phyloP scores from a whole-genome alignment of 2,329 filamentous ascomycete species.

The Trichothecium sympodiale region DNA sequence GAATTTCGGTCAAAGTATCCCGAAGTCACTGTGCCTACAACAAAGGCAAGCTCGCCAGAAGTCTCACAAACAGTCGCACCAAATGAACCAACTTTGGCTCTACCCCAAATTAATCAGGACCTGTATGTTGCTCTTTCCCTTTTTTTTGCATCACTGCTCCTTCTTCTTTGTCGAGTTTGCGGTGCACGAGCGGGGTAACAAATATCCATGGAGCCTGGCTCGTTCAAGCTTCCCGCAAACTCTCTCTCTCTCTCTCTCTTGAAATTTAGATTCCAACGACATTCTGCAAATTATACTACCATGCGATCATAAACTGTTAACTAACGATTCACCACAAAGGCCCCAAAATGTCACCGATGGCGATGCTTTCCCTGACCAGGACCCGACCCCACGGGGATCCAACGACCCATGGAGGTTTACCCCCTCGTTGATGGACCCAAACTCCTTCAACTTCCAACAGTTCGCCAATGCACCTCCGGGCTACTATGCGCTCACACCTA shows the following conservation, averaged over 20 bases:
- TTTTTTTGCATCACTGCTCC: background rate
- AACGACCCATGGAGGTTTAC: constrained; percentile 82
- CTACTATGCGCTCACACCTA: constrained; percentile 82
- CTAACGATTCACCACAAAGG: constrained; percentile 7
- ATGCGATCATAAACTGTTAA: background rate
- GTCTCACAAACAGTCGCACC: constrained; percentile 17
- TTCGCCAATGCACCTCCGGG: constrained; percentile 72
- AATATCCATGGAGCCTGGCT: background rate
- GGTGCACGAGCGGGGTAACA: background rate
- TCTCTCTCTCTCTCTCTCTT: background rate
- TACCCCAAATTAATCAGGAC: background rate
- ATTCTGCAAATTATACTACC: background rate
- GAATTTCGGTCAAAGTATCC: constrained; percentile 79
- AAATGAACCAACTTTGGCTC: constrained; percentile 13
- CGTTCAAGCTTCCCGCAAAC: background rate
- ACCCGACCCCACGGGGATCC: constrained; percentile 70
- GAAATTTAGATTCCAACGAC: constrained; percentile 4
- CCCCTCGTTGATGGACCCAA: constrained; percentile 77
- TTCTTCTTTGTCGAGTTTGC: background rate
- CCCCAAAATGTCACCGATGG: constrained; percentile 12
- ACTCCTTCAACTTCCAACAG: constrained; percentile 66
- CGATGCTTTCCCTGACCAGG: constrained; percentile 50
- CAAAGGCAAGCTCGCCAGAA: background rate
- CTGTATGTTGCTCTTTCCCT: background rate
- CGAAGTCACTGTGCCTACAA: constrained; percentile 35